Conservation (phyloP, 1,284 basidiomycete species). For the Neonothopanus nambi region DNA sequence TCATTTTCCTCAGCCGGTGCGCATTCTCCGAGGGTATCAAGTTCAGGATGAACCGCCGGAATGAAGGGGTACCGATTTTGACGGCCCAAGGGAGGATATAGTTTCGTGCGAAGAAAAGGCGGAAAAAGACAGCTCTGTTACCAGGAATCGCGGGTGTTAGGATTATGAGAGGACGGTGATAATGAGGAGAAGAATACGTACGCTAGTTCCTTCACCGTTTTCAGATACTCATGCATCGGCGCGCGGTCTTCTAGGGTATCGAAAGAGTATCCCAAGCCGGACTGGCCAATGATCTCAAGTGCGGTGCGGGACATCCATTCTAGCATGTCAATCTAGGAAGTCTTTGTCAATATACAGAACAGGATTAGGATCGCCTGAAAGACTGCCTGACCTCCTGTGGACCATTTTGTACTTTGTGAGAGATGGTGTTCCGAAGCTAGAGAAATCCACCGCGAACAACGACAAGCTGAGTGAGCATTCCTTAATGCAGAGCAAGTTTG, state of each 20-base stretch:
- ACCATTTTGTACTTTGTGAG: background rate
- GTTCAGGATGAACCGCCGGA: slow-evolving; percentile 37
- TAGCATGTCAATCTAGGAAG: slow-evolving; percentile 12
- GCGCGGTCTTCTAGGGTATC: slow-evolving; percentile 29
- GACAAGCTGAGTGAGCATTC: background rate
- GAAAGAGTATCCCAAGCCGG: slow-evolving; percentile 41
- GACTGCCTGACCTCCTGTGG: background rate
- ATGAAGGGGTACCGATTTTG: slow-evolving; percentile 33
- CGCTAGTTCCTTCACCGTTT: slow-evolving; percentile 29
- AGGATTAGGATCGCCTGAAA: too few species aligned
- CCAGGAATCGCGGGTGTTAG: background rate
- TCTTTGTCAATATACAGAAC: background rate
- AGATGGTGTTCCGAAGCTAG: slow-evolving; percentile 2
- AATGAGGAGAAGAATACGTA: slow-evolving; percentile 13
- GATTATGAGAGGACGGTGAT: background rate
- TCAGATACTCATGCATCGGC: slow-evolving; percentile 28
- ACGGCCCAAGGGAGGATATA: slow-evolving; percentile 32
- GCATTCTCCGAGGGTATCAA: slow-evolving; percentile 34
- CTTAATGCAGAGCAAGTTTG: too few species aligned
- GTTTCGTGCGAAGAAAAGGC: slow-evolving; percentile 23
- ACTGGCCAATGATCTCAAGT: slow-evolving; percentile 29
- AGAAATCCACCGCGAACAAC: background rate
- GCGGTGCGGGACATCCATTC: slow-evolving; percentile 20
- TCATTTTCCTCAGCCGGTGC: slow-evolving; percentile 34
- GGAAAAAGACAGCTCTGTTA: background rate